Evolutionary conservation across 768 basidiomycete species (phyloP), one percentile per base, ranked within the genome.

Genomic region (Leccinum arenicola): DNA sequence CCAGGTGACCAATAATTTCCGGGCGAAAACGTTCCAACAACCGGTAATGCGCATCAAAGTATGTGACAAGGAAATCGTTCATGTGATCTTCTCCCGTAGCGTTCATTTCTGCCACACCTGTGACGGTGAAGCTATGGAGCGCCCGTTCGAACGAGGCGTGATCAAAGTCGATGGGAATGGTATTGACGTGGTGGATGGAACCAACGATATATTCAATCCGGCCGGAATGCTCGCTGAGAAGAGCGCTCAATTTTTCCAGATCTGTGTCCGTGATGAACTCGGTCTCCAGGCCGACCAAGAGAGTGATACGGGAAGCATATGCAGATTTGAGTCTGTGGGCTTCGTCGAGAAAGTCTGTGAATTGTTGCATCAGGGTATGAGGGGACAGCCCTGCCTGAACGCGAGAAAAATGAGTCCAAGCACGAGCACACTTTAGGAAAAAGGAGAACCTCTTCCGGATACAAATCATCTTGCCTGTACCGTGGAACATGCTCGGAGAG

Each of bases 401-500:
- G 54, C 52, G 51, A 55, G 49, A 52, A 62, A 52, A 56, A 59
- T 70, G 61, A 62, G 64, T 59, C 38, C 45, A 33, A 47, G 33
- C 50, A 50, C 47, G 33, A 54, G 38, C 21, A 54, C 51, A 33
- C 56, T 52, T 50, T 35, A 52, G 55, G 65, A 47, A 61, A 60
- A 50, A 48, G 57, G 53, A 55, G 66, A 69, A 95, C 95, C 85
- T 99, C 97, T 78, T 98, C 97, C 19, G 96, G 95, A 72, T 97
- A 98, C 29, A 98, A 77, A 70, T 99, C 95, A 35, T 81, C 72
- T 2, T 66, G 58, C 58, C 93, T 81, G 74, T 95, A 96, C 27
- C 96, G 85, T 27, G 97, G 96, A 54, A 89, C 89, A 73, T 98
- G 97, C 75, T 98, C 97, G 4, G 88, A 91, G 59, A 98, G 77